Base-by-base conservation (phyloP, 208 protist genomes). In the Trypanosoma platydactyli region DNA sequence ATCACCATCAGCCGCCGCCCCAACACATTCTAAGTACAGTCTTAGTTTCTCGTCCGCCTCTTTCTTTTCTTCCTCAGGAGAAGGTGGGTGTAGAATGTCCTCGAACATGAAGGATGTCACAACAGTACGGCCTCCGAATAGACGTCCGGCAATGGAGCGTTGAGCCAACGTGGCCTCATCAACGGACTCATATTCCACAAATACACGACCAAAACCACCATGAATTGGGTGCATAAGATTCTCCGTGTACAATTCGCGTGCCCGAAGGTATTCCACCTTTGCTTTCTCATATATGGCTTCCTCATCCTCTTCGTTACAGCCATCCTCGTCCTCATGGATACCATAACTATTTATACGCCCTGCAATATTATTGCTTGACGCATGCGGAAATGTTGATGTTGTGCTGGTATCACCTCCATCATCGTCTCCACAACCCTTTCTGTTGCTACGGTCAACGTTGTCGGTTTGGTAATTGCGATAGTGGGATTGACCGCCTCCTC, bases 21-120 rank as follows among this genome's bases (percentile, higher is more conserved):
- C 73, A 15, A 73, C 40, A 45, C 27, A 25, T 54, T 69, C 61
- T 29, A 78, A 27, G 22, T 71, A 73, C 20, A 59, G 45, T 20
- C 67, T 50, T 1, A 71, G 7, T 38, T 71, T 68, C 33, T 81
- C 74, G 25, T 85, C 81, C 13, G 46, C 74, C 41, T 59, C 55
- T 61, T 30, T 60, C 38, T 65, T 71, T n/a, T 49, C 45, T 22
- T 73, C 79, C 27, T 66, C 62, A 4, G 64, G 64, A 11, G 67
- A 44, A 0, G 70, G 71, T 20, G 64, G 62, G 25, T 79, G 58
- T 48, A 91, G 57, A n/a, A 95, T 50, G 44, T 97, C 91, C 15
- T 93, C 87, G 68, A 83, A 94, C 42, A 97, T 77, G 70, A 97
- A 97, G 1, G 88, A 89, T 3, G 91, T 97, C 30, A 97, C 71